These are phyloP conservation scores for Brasenia schreberi DNA, from an alignment of 164 flowering plant species.

Conservation along the genomic window DNA sequence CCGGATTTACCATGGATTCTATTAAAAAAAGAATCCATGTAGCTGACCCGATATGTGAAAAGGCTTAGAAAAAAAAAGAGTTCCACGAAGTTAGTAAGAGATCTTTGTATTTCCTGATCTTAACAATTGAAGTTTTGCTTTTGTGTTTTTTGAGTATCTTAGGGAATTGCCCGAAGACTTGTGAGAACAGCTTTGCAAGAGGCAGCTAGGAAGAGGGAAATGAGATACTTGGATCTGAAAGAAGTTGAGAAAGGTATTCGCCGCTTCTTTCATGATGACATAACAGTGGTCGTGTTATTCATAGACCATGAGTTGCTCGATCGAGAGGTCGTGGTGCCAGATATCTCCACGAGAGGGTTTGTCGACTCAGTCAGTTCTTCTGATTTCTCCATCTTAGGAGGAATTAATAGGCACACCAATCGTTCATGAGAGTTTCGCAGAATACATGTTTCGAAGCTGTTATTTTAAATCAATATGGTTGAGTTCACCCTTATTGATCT, in stretches of 20 bases:
- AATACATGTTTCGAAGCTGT: too few relatives aligned
- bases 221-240: conserved; percentile 40
- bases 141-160: neutral
- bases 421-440: too few relatives aligned
- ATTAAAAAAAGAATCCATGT: too few relatives aligned
- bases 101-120: too few relatives aligned
- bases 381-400: conserved; percentile 25
- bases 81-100: too few relatives aligned
- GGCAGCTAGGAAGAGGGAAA: conserved; percentile 47
- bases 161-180: conserved; percentile 80
- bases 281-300: conserved; percentile 65
- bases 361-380: conserved; percentile 35
- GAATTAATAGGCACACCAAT: too few relatives aligned
- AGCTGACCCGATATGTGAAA: too few relatives aligned
- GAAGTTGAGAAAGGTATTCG: conserved; percentile 35
- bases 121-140: too few relatives aligned
- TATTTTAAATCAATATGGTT: too few relatives aligned
- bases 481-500: too few relatives aligned
- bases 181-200: conserved; percentile 32
- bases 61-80: too few relatives aligned
- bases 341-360: conserved; percentile 41
- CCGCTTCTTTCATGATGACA: conserved; percentile 65
- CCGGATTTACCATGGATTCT: too few relatives aligned
- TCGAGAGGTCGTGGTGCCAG: conserved; percentile 16
- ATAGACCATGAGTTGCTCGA: conserved; percentile 43